Conservation (phyloP, 2,329 filamentous ascomycete species). For the Aspergillus fructus region DNA sequence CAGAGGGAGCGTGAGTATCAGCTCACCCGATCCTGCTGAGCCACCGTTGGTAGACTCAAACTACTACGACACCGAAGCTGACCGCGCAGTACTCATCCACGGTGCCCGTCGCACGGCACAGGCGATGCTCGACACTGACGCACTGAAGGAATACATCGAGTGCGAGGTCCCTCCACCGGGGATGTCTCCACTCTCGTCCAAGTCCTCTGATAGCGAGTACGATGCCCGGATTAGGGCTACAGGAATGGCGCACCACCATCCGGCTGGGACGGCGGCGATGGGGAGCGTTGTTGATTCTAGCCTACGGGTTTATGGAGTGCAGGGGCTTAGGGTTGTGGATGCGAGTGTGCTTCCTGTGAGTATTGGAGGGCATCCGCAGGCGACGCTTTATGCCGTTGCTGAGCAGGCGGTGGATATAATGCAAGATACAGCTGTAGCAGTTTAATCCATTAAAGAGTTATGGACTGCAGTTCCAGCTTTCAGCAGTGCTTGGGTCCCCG, state of each 20-base stretch:
- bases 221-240: neutral
- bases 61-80: constrained; percentile 7
- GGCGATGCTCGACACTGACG: neutral
- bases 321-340: neutral
- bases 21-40: neutral
- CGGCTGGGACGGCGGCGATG: neutral
- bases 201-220: neutral
- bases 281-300: neutral
- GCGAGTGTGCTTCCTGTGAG: constrained; percentile 4
- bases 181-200: neutral
- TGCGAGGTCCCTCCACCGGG: neutral
- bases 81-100: neutral
- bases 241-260: neutral
- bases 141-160: neutral
- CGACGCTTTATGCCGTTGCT: constrained; percentile 7
- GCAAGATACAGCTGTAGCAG: too few species aligned
- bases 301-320: neutral
- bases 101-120: neutral
- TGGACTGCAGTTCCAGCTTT: too few species aligned
- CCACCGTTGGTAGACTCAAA: neutral
- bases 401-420: neutral
- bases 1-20: constrained; percentile 9
- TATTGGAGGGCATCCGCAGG: constrained; percentile 2
- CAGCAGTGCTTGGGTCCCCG: too few species aligned
- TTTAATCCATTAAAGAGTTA: too few species aligned